A percentile compares a stretch with the other conserved stretches of the same genome.
Conservation (phyloP, 1,284 basidiomycete genomes). For the Sanghuangporus weigelae region DNA sequence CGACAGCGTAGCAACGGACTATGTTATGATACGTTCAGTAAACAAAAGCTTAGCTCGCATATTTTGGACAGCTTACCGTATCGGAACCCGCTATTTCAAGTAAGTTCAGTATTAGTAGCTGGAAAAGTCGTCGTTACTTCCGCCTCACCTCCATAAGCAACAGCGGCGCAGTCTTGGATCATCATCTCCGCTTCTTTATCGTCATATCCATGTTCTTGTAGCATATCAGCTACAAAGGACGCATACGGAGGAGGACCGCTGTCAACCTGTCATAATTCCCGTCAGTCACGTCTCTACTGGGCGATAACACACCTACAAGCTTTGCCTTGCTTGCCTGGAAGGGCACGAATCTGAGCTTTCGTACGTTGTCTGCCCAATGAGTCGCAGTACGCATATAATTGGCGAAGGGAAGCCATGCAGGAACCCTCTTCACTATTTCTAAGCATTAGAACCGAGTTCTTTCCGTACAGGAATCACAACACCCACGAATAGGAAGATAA, state of each 20-base stretch:
- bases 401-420: slow-evolving; percentile 61
- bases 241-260: neutral
- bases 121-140: neutral
- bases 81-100: neutral
- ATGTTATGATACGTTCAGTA: neutral
- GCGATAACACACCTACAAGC: neutral
- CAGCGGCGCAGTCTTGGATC: slow-evolving; percentile 10
- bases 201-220: slow-evolving; percentile 3
- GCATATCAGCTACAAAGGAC: slow-evolving; percentile 1
- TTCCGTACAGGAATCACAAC: neutral
- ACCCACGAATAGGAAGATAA: slow-evolving; percentile 47
- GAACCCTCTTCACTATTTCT: slow-evolving; percentile 48
- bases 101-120: neutral
- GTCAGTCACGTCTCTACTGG: neutral
- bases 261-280: neutral
- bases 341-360: neutral
- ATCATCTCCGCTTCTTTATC: slow-evolving; percentile 1
- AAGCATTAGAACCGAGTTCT: neutral
- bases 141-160: slow-evolving; percentile 12
- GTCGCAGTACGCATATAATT: slow-evolving; percentile 49
- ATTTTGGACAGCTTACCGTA: neutral
- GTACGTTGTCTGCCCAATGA: slow-evolving; percentile 30
- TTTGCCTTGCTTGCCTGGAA: neutral
- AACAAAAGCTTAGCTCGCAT: too few relatives aligned
- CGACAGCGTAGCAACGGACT: slow-evolving; percentile 48